Evolutionary conservation across 306 rosid genomes (phyloP).

Genomic region (Elaeagnus macrophylla): DNA sequence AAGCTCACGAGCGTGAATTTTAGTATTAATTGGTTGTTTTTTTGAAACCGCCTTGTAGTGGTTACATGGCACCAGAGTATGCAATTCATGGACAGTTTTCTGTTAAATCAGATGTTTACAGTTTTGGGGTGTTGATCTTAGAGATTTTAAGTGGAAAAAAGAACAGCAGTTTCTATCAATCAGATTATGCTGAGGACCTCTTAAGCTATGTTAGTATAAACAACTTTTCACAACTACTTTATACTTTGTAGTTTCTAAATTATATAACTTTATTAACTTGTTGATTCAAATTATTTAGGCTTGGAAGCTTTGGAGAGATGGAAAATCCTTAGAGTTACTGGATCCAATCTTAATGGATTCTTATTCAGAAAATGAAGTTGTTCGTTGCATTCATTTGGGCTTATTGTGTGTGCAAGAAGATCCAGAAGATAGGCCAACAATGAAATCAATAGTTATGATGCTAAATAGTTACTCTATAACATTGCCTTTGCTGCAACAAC

Average conservation of each 20-base stretch:
- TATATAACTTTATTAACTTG: too few relatives aligned
- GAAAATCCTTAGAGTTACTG: slow-evolving; percentile 13
- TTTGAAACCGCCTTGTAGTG: neutral
- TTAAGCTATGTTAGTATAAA: slow-evolving; percentile 4
- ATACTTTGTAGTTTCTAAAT: neutral
- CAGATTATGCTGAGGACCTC: neutral
- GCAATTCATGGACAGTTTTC: neutral
- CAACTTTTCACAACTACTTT: neutral
- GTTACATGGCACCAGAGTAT: neutral
- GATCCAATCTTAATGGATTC: slow-evolving; percentile 24
- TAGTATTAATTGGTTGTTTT: neutral
- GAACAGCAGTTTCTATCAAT: neutral
- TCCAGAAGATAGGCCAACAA: slow-evolving; percentile 38
- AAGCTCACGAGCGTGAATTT: too few relatives aligned
- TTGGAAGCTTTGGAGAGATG: slow-evolving; percentile 1
- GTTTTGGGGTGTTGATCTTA: neutral
- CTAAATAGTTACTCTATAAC: slow-evolving; percentile 32
- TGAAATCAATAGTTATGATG: slow-evolving; percentile 37
- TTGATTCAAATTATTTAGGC: neutral
- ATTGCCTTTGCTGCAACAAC: slow-evolving; percentile 21
- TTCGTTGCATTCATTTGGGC: slow-evolving; percentile 44
- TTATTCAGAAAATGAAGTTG: slow-evolving; percentile 21
- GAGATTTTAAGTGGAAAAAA: slow-evolving; percentile 10
- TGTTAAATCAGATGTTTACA: neutral
- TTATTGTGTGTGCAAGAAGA: slow-evolving; percentile 45